Evolutionary conservation across 768 basidiomycete genomes (phyloP).

Genomic region (Leccinum subgranulosum): DNA sequence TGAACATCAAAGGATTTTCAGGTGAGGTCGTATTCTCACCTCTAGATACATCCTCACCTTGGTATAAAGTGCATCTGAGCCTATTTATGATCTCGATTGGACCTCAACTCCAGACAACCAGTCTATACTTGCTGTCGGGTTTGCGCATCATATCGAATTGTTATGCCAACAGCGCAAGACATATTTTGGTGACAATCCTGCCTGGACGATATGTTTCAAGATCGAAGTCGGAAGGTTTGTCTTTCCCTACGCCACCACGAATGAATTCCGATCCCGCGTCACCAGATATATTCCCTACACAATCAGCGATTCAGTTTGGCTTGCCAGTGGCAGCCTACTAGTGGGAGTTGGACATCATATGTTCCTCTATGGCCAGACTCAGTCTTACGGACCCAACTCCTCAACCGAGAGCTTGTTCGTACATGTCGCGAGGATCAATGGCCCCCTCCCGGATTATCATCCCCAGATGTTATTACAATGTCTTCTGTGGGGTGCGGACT

Average conservation of each 20-base stretch:
- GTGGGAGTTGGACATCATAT: slow-evolving; percentile 83
- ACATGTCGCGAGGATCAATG: slow-evolving; percentile 77
- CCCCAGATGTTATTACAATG: slow-evolving; percentile 93
- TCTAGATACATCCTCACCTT: not conserved
- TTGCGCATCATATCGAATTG: slow-evolving; percentile 73
- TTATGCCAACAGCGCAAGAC: slow-evolving; percentile 92
- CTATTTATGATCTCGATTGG: slow-evolving; percentile 87
- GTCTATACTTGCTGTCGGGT: slow-evolving; percentile 90
- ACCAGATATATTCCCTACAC: slow-evolving; percentile 69
- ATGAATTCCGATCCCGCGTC: not conserved
- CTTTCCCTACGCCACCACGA: not conserved
- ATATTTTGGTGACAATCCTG: slow-evolving; percentile 80
- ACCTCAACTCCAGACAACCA: slow-evolving; percentile 86
- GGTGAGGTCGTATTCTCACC: slow-evolving; percentile 37
- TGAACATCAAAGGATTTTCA: slow-evolving; percentile 64
- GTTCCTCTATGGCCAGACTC: slow-evolving; percentile 66
- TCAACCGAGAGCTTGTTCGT: slow-evolving; percentile 64
- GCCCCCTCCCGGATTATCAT: slow-evolving; percentile 87
- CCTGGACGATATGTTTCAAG: slow-evolving; percentile 70
- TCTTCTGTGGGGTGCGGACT: slow-evolving; percentile 77
- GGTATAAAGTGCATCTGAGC: slow-evolving; percentile 39
- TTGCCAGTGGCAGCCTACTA: slow-evolving; percentile 76
- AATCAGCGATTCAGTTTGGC: slow-evolving; percentile 91
- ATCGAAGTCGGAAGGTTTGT: slow-evolving; percentile 70
- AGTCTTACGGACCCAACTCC: slow-evolving; percentile 15